Percentiles rank a stretch among this genome's conserved stretches.
These are phyloP conservation scores for Cocos nucifera DNA, from an alignment of 176 grass and related monocot genomes.

Conservation along the genomic window DNA sequence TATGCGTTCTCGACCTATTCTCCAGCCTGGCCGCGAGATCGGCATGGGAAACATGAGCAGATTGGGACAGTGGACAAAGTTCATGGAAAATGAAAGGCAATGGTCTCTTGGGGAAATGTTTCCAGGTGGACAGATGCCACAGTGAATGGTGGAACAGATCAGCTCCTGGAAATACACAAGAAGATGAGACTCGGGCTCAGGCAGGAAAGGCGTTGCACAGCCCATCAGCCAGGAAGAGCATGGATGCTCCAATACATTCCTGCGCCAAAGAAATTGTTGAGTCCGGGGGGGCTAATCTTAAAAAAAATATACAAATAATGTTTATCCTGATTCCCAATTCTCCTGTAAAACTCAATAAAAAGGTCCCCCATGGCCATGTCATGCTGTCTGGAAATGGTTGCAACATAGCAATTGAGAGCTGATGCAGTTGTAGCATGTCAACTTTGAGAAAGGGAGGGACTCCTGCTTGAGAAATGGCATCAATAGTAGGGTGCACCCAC, in stretches of 20 bases:
- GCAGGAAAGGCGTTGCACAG: slow-evolving; percentile 75
- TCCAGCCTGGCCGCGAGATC: slow-evolving; percentile 69
- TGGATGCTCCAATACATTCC: slow-evolving; percentile 62
- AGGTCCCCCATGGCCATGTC: slow-evolving; percentile 24
- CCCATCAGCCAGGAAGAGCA: slow-evolving; percentile 90
- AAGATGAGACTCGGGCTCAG: slow-evolving; percentile 54
- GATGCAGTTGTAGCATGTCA: not conserved
- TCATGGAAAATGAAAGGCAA: slow-evolving; percentile 66
- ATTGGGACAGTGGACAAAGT: slow-evolving; percentile 51
- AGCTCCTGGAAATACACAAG: slow-evolving; percentile 73
- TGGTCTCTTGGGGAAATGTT: slow-evolving; percentile 57
- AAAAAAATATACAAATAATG: slow-evolving; percentile 45
- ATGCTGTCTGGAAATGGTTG: slow-evolving; percentile 25
- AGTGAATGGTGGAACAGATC: slow-evolving; percentile 33
- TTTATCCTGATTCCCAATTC: slow-evolving; percentile 40
- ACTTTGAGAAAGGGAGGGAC: no score
- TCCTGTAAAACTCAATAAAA: slow-evolving; percentile 35
- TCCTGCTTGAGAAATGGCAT: no score
- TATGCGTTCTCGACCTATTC: slow-evolving; percentile 71
- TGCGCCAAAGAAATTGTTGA: slow-evolving; percentile 99
- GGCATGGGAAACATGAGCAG: slow-evolving; percentile 47
- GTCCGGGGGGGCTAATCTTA: slow-evolving; percentile 50
- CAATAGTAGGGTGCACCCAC: no score
- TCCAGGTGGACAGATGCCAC: slow-evolving; percentile 69
- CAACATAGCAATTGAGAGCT: slow-evolving; percentile 1